A percentile compares a stretch with the other conserved stretches of the same genome.
Evolutionary conservation across 352 stramenopile genomes (phyloP).

Genomic region (Phytopythium vexans): DNA sequence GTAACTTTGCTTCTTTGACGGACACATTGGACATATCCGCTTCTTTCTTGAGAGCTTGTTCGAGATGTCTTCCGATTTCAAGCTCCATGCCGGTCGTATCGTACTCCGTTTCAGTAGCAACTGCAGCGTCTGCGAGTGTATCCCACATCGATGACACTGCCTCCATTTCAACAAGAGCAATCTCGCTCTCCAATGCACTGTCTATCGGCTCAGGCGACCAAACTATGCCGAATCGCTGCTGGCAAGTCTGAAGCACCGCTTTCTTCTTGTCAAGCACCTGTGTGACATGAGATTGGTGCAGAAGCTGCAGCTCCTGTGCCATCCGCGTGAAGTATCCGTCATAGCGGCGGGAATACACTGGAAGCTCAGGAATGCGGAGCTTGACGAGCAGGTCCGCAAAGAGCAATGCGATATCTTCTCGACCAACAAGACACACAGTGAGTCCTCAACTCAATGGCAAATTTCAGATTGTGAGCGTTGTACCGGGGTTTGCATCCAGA

Average conservation of each 20-base stretch:
- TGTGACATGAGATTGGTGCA: constrained; percentile 30
- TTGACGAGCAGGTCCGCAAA: constrained; percentile 25
- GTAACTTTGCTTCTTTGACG: no score
- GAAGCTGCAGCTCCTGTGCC: constrained; percentile 34
- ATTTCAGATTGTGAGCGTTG: neutral
- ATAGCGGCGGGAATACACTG: constrained; percentile 11
- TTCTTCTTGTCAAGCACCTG: constrained; percentile 33
- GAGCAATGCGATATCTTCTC: constrained; percentile 29
- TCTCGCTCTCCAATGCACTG: no score
- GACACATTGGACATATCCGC: no score
- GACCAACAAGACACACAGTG: neutral
- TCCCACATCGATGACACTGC: no score
- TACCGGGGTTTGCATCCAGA: constrained; percentile 46
- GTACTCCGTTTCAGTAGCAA: no score
- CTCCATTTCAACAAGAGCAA: no score
- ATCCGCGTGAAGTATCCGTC: constrained; percentile 29
- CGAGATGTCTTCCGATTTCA: no score
- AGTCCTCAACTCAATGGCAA: neutral
- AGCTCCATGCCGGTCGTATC: no score
- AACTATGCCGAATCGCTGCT: constrained; percentile 16
- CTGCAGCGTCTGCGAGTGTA: no score
- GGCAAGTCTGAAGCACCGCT: constrained; percentile 14
- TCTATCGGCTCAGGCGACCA: no score
- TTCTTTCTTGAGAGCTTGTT: no score
- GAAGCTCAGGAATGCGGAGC: constrained; percentile 18